A percentile compares a stretch with the other conserved stretches of the same genome.
These are phyloP conservation scores for Lipomyces yamanashiensis DNA, from an alignment of 805 yeast species.

Conservation along the genomic window DNA sequence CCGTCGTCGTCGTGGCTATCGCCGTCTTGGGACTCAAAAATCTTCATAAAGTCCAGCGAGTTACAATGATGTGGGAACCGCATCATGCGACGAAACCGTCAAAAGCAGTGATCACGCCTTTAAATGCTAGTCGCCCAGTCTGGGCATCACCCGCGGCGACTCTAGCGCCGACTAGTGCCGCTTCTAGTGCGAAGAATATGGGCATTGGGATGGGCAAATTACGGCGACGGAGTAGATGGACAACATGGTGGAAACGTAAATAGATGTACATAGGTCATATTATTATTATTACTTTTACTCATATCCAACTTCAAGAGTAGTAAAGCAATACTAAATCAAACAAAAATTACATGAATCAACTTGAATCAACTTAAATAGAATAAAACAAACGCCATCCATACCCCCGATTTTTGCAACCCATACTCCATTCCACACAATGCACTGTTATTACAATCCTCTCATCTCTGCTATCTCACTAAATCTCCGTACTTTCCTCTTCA, in stretches of 20 bases:
- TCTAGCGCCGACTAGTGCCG: too few species aligned
- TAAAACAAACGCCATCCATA: neutral
- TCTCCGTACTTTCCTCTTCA: neutral
- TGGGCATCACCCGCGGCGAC: neutral
- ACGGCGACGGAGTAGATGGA: neutral
- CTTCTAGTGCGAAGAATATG: too few species aligned
- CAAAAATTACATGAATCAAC: neutral
- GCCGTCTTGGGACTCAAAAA: slow-evolving; percentile 60
- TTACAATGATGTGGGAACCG: slow-evolving; percentile 63
- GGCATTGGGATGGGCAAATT: too few species aligned
- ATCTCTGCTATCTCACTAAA: neutral
- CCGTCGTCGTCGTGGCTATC: slow-evolving; percentile 52
- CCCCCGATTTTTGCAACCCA: neutral
- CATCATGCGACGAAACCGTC: neutral
- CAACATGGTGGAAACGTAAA: neutral
- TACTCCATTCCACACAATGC: neutral
- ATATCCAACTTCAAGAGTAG: neutral
- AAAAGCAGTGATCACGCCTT: neutral
- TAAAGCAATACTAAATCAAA: neutral
- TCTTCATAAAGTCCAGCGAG: slow-evolving; percentile 67
- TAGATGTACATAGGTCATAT: neutral
- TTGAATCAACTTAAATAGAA: neutral
- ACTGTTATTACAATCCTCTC: neutral
- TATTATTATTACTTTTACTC: neutral
- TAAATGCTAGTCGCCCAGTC: neutral